phyloP scores from a whole-genome alignment of 805 yeast species.

The Candida maesae region DNA sequence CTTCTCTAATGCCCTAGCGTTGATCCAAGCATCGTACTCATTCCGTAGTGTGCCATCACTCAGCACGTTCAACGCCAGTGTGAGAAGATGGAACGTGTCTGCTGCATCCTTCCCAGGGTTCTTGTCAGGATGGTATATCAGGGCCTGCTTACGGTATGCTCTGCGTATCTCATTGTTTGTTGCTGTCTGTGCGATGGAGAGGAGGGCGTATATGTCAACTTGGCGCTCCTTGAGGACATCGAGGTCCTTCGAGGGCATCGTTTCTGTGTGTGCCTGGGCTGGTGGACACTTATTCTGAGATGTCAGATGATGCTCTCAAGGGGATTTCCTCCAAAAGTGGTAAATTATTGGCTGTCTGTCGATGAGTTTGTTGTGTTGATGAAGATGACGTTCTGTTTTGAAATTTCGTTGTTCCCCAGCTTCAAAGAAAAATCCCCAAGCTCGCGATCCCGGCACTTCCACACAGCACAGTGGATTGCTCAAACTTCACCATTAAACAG shows the following conservation, averaged over 20 bases:
- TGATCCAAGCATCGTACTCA: conserved; percentile 54
- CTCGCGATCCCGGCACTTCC: background rate
- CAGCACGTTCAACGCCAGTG: conserved; percentile 78
- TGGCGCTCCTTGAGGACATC: conserved; percentile 16
- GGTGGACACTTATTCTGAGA: too few relatives aligned
- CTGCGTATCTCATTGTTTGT: conserved; percentile 63
- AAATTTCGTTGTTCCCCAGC: too few relatives aligned
- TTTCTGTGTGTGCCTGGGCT: background rate
- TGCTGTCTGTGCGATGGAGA: conserved; percentile 63
- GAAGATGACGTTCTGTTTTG: too few relatives aligned
- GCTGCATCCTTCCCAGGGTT: conserved; percentile 82
- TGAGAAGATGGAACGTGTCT: conserved; percentile 83
- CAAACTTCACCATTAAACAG: background rate
- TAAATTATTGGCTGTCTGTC: too few relatives aligned
- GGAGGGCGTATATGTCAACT: conserved; percentile 48
- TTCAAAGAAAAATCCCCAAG: too few relatives aligned
- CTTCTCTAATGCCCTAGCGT: conserved; percentile 5
- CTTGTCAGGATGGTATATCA: conserved; percentile 80
- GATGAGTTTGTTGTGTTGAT: too few relatives aligned
- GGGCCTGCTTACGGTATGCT: conserved; percentile 76
- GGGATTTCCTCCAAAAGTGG: too few relatives aligned
- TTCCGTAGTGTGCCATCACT: conserved; percentile 79
- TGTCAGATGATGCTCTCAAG: too few relatives aligned
- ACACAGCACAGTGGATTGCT: too few relatives aligned
- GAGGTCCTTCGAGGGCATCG: conserved; percentile 17